Base-by-base conservation (phyloP, 225 moss, liverwort and hornwort genomes). In the Asterella californica region DNA sequence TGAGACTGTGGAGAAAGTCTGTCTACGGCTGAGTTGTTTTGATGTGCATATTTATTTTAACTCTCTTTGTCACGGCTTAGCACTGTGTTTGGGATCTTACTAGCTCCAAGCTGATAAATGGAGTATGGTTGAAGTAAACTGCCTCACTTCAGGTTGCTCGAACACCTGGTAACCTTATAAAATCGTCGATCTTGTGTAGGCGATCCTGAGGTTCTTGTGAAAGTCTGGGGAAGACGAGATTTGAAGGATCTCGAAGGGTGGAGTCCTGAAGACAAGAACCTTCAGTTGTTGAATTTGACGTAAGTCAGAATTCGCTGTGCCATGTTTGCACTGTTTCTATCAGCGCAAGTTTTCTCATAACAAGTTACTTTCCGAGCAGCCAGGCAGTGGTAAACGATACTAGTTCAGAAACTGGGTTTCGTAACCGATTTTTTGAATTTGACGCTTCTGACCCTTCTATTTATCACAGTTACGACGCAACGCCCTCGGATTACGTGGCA, bases 281-380 rank as follows among this genome's bases (percentile, higher is more conserved):
- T 97, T 80, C 96, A 97, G 83, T 86, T 97, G 48, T 79, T 97
- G 32, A 94, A 97, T 77, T 87, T 97, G 77, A 94, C 89, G 87
- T 93, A 86, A 66, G 89, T 74, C 21, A 11, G 30, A 6, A 33
- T 36, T 36, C 11, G 34, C 11, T 3, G 34, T 36, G 10, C 25
- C 34, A 27, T 27, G 5, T 36, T 67, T 34, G 36, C 42, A 2
- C 7, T 62, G 4, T 33, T 61, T 34, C 34, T 67, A 21, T 25
- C 25, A 27, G 61, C 9, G 11, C 61, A 27, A 27, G 27, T 10
- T 25, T 59, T 61, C n/a, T 61, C 10, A 6, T 27, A 27, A 6
- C 24, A 75, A 72, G 5, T 25, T 21, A 25, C n/a, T 61, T 21
- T 27, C 19, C 8, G 7, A 25, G 6, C 22, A 6, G n/a, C n/a